phyloP scores from a whole-genome alignment of 2,329 filamentous ascomycete genomes.

The Pyrenophora graminea region DNA sequence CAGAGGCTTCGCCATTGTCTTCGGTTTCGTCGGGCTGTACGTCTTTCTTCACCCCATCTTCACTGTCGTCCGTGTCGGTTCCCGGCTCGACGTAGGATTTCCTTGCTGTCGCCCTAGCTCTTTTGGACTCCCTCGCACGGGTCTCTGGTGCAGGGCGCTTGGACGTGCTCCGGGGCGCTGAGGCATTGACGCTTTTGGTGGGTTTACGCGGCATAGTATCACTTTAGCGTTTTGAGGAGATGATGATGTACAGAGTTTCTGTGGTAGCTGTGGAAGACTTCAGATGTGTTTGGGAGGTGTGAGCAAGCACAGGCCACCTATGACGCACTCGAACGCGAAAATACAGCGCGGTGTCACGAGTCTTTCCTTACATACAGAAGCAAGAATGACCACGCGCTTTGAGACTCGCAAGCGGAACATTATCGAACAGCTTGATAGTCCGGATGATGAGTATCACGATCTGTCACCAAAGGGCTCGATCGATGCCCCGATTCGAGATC shows the following conservation, averaged over 20 bases:
- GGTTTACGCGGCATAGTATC: conserved; percentile 39
- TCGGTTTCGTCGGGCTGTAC: conserved; percentile 39
- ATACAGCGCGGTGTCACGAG: conserved; percentile 30
- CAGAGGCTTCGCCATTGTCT: conserved; percentile 43
- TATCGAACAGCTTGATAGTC: conserved; percentile 68
- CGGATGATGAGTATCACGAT: conserved; percentile 75
- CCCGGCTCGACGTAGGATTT: conserved; percentile 43
- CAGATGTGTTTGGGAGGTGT: conserved; percentile 14
- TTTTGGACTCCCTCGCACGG: conserved; percentile 41
- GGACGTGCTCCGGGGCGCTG: conserved; percentile 36
- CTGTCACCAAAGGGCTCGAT: conserved; percentile 87
- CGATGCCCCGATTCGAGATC: conserved; percentile 74
- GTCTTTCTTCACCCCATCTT: conserved; percentile 23
- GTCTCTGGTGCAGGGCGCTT: conserved; percentile 42
- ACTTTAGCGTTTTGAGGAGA: not conserved
- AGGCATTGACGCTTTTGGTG: conserved; percentile 18
- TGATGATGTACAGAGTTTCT: not conserved
- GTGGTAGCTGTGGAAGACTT: conserved; percentile 5
- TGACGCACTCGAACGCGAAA: conserved; percentile 30
- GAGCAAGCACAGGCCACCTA: conserved; percentile 22
- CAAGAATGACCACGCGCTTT: conserved; percentile 42
- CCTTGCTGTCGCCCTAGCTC: conserved; percentile 39
- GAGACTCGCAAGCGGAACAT: conserved; percentile 70
- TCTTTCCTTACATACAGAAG: conserved; percentile 3
- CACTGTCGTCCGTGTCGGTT: conserved; percentile 23